Percentiles rank a stretch among this genome's conserved stretches.
Conservation (phyloP, 2,329 filamentous ascomycete species). For the Hypoxylon sp. region DNA sequence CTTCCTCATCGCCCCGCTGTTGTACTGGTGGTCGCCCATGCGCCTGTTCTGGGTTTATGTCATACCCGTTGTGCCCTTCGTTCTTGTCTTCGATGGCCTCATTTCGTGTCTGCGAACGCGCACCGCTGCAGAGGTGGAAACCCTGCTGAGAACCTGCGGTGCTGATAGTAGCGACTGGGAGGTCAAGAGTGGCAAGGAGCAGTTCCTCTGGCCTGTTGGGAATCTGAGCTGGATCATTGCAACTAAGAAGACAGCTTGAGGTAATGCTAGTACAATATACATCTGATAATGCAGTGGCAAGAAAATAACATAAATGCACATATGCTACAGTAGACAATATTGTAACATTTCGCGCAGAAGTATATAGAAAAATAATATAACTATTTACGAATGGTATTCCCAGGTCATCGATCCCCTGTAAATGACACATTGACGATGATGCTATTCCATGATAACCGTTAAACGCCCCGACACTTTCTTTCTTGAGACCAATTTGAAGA, state of each 20-base stretch:
- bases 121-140: slow-evolving; percentile 70
- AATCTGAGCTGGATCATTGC: slow-evolving; percentile 62
- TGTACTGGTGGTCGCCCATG: slow-evolving; percentile 60
- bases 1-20: slow-evolving; percentile 61
- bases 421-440: slow-evolving; percentile 20
- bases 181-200: slow-evolving; percentile 56
- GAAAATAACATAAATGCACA: too few species aligned
- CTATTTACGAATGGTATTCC: slow-evolving; percentile 37
- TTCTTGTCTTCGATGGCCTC: slow-evolving; percentile 73
- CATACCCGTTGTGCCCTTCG: slow-evolving; percentile 72
- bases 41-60: slow-evolving; percentile 72
- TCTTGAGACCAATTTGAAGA: slow-evolving; percentile 9
- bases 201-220: slow-evolving; percentile 61
- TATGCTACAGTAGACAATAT: slow-evolving; percentile 5
- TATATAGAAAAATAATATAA: slow-evolving; percentile 21
- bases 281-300: background rate
- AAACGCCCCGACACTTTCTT: slow-evolving; percentile 25
- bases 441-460: slow-evolving; percentile 27
- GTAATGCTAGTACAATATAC: background rate
- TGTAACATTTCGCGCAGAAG: slow-evolving; percentile 18
- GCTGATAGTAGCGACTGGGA: slow-evolving; percentile 57
- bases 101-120: slow-evolving; percentile 73
- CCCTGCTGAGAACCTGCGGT: slow-evolving; percentile 63
- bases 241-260: slow-evolving; percentile 47
- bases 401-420: slow-evolving; percentile 15